Evolutionary conservation across 139 green algal genomes (phyloP), one percentile per base, ranked within the genome.

Genomic region (Yamagishiella unicocca): DNA sequence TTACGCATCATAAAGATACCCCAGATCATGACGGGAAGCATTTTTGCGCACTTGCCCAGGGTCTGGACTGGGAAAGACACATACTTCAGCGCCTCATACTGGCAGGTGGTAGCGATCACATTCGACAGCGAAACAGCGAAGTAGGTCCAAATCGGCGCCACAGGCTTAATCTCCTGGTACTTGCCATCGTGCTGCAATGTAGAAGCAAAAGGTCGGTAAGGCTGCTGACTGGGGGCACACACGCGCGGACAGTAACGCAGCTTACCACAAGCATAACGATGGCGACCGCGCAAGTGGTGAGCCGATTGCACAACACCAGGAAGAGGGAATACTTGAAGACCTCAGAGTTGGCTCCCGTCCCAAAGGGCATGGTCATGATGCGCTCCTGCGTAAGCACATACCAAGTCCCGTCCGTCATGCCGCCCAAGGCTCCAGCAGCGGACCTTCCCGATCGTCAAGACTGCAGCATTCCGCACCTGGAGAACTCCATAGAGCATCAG

Each of bases 21-120:
- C 97, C 97, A 99, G 27, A 98, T 81, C 98, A 99, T 99, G 43
- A 99, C 98, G 5, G 98, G 98, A 68, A 88, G 54, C 94, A 98
- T 98, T 91, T 99, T 99, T 55, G 96, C 98, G 73, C 95, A 98
- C 91, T 99, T 99, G 64, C 95, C 96, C 50, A 98, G 90, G 0
- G 96, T 98, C 85, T 99, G 98, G 37, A 99, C 87, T 0, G 97
- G 96, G 89, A 99, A 99, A 43, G 94, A 96, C 2, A 99, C 95
- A 92, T 98, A 97, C 89, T 98, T 98, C 19, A 99, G 92, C 22
- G 98, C 98, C 89, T 99, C 98, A 68, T 99, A 99, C 91, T 99
- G 98, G 93, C 97, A 99, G 78, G 93, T 96, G 1, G 98, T 99
- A 37, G 98, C 97, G 46, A 98, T 91, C 25, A 99, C 96, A 82